Conservation (phyloP, 192 early-diverging fungal genomes). For the Linnemannia elongata region DNA sequence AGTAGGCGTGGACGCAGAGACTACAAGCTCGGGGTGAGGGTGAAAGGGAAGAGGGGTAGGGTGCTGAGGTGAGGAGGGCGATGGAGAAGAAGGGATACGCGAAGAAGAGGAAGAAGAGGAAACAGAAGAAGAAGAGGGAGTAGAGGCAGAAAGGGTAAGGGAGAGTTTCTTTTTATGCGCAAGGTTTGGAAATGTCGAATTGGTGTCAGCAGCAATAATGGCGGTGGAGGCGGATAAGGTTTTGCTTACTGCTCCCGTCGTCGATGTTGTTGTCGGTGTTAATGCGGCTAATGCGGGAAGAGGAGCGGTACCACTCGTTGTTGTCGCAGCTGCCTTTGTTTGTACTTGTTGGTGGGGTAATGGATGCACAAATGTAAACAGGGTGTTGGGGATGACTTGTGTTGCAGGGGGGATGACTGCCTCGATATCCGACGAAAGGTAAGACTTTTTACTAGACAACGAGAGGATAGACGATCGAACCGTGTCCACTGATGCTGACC, state of each 20-base stretch:
- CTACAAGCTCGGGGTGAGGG: background rate
- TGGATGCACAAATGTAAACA: constrained; percentile 31
- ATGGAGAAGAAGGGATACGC: background rate
- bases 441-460: background rate
- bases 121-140: background rate
- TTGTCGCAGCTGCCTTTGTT: background rate
- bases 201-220: background rate
- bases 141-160: background rate
- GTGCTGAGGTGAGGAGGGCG: background rate
- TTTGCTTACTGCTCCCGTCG: background rate
- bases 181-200: background rate
- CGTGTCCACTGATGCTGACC: background rate
- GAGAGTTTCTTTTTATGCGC: background rate
- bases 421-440: constrained; percentile 14
- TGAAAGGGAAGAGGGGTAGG: background rate
- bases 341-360: constrained; percentile 18
- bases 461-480: constrained; percentile 8
- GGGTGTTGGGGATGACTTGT: background rate
- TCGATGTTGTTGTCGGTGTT: background rate
- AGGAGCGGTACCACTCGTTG: background rate
- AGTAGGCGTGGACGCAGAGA: background rate
- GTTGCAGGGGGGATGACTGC: background rate
- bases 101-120: background rate
- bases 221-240: background rate
- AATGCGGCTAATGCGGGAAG: constrained; percentile 1